Evolutionary conservation across 2,329 filamentous ascomycete genomes (phyloP), one percentile per base, ranked within the genome.

Genomic region (Zasmidium citrigriseum): DNA sequence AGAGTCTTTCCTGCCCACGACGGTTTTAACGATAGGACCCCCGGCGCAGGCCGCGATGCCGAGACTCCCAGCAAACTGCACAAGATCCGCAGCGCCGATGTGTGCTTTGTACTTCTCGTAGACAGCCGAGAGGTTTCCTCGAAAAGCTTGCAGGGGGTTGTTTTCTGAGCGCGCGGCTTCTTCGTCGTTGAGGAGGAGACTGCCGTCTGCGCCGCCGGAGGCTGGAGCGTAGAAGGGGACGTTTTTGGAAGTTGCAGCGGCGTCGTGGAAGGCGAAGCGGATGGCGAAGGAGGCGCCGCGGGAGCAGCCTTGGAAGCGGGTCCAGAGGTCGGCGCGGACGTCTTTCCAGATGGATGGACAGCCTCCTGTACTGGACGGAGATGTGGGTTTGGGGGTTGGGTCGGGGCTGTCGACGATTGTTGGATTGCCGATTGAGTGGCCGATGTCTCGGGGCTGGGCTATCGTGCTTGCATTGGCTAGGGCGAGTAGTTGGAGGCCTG

Each of bases 71-170:
- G 76, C 80, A 48, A 82, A 79, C 65, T 83, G 80, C 29, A 82
- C 78, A 24, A 85, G 70, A 67, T 86, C 83, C 9, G 82, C 83
- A 63, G 81, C 80, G 11, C 76, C 73, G 21, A 83, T 75, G 5
- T 45, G 24, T 45, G 41, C 25, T 41, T 57, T 54, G 57, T 66
- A 66, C 10, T 49, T 24, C 20, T 73, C 70, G 60, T 77, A 79
- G 54, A 76, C 72, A 18, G 63, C 59, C 52, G 77, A 75, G 61
- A 81, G 75, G 25, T 75, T 68, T 2, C 58, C 60, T 2, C 74
- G 75, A 46, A 82, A 78, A 3, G 63, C 68, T 58, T 77, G 68
- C 9, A 85, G 71, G 0, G 81, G 82, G n/a, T 68, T 71, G 68
- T 85, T 76, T 20, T 73, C 73, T 1, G 60, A 41, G 1, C 76